A percentile compares a stretch with the other conserved stretches of the same genome.
Conservation (phyloP, 1,139 yeast species). For the Eremothecium coryli region DNA sequence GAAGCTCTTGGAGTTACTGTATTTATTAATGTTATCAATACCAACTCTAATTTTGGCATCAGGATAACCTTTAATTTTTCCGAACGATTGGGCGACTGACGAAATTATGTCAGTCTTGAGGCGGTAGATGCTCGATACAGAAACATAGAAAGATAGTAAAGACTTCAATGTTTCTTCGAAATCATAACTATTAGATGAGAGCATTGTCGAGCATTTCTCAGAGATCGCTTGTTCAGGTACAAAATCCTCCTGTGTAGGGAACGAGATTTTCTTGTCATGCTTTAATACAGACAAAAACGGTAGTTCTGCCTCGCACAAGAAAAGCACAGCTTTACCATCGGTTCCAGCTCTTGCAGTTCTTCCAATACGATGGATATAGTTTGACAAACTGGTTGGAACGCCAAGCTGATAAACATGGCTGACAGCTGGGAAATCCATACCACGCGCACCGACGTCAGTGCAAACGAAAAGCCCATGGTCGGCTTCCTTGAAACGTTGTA, state of each 20-base stretch:
- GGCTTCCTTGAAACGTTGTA: conserved; percentile 26
- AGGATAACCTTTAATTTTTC: conserved; percentile 15
- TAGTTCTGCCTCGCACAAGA: conserved; percentile 41
- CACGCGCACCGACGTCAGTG: conserved; percentile 94
- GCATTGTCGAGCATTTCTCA: conserved; percentile 17
- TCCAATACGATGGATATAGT: conserved; percentile 88
- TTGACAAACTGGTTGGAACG: conserved; percentile 62
- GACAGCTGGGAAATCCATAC: conserved; percentile 86
- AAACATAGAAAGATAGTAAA: conserved; percentile 23
- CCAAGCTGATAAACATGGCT: conserved; percentile 74
- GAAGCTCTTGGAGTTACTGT: neutral
- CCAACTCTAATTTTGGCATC: neutral
- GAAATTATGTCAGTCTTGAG: conserved; percentile 14
- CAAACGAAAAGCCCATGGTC: conserved; percentile 57
- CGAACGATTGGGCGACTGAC: conserved; percentile 22
- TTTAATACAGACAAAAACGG: conserved; percentile 40
- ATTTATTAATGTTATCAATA: neutral
- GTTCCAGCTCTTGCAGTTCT: conserved; percentile 94
- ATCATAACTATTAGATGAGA: conserved; percentile 24
- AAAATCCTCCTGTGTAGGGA: conserved; percentile 35
- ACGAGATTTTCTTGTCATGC: conserved; percentile 41
- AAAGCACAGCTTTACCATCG: conserved; percentile 56
- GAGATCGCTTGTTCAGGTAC: conserved; percentile 15
- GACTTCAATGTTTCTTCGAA: conserved; percentile 20
- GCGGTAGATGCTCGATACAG: conserved; percentile 19